These are phyloP conservation scores for Phytophthora quininea DNA, from an alignment of 352 stramenopile species.

Conservation along the genomic window DNA sequence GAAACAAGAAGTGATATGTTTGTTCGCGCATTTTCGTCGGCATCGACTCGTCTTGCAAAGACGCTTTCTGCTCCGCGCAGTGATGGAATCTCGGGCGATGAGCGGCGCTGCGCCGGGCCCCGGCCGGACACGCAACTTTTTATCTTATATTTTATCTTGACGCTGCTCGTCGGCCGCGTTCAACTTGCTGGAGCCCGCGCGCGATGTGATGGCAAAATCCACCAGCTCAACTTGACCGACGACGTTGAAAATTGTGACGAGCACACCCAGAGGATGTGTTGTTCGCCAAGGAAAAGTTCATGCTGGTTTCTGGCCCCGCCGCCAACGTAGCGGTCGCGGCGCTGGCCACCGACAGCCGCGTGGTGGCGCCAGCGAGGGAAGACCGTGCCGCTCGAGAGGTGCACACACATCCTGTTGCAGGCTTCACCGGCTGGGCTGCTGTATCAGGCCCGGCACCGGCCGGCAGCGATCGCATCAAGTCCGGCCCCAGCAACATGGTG, in stretches of 20 bases:
- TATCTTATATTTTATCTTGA: too few species aligned
- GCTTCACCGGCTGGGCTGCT: too few species aligned
- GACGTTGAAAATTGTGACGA: constrained; percentile 4
- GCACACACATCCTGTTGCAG: too few species aligned
- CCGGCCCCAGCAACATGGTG: neutral
- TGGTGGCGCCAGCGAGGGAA: too few species aligned
- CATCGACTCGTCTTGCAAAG: too few species aligned
- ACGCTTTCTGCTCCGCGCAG: neutral
- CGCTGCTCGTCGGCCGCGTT: too few species aligned
- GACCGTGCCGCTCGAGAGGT: too few species aligned
- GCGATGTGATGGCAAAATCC: constrained; percentile 4
- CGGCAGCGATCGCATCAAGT: too few species aligned
- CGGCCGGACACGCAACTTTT: neutral
- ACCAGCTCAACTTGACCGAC: neutral
- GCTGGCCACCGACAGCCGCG: neutral
- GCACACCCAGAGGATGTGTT: neutral
- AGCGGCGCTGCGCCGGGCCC: neutral
- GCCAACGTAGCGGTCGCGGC: neutral
- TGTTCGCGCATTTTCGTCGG: neutral
- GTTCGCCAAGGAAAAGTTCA: neutral
- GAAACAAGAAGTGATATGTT: constrained; percentile 5
- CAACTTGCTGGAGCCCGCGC: neutral
- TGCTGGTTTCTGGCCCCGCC: too few species aligned
- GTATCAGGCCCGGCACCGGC: too few species aligned
- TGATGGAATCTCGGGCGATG: neutral